Evolutionary conservation across 225 moss, liverwort and hornwort genomes (phyloP), one percentile per base, ranked within the genome.

Genomic region (Rhytidiadelphus loreus): DNA sequence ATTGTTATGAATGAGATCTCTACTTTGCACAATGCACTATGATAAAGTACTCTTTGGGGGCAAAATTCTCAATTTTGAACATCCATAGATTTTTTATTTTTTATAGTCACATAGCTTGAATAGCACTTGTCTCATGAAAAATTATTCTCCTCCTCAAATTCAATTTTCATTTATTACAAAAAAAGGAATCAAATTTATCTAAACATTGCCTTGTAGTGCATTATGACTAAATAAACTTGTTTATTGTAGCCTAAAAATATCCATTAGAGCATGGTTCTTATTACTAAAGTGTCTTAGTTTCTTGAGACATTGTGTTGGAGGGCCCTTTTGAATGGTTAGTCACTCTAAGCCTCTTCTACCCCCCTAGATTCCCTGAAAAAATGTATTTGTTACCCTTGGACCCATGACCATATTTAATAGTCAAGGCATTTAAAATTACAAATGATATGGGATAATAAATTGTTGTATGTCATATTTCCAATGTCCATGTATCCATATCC

Each of bases 301-400:
- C 4, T 1, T 1, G 3, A 6, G 2, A 39, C 13, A 39, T 39
- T 39, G 69, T 68, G 2, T 19, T 0, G 2, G 13, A 1, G 35
- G 9, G 5, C 6, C 6, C 3, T 66, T 37, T n/a, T 6, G n/a
- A 69, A 1, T 39, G 7, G 7, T n/a, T 22, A 68, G 13, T 39
- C 41, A 69, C 14, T 52, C 13, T 16, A 13, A 14, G 4, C 16
- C 52, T 13, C 16, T 11, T 11, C 52, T 16, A 3, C 50, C 3
- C 3, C 4, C 4, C 6, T 21, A 2, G 21, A 22, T n/a, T 7
- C 12, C 2, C 3, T 0, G 6, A 12, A 12, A 68, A 23, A 39
- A 39, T 12, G 2, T 23, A 12, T 68, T 8, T 41, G 8, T 25
- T 41, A 23, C 0, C 0, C 12, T 8, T 0, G 2, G 0, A 69